A percentile compares a stretch with the other conserved stretches of the same genome.
Conservation (phyloP, 2,329 filamentous ascomycete species). For the Calonectria montana region DNA sequence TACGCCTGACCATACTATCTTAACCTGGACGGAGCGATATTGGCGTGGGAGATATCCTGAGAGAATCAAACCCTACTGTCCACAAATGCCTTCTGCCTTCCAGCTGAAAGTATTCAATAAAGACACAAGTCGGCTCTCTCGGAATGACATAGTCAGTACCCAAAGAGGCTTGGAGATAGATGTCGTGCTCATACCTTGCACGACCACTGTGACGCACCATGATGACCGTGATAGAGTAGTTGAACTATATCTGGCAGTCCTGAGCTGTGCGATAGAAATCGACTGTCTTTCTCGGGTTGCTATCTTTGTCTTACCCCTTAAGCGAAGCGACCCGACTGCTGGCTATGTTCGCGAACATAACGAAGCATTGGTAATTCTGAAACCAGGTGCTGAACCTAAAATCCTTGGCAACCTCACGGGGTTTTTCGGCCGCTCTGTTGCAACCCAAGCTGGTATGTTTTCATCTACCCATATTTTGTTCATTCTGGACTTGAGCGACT, state of each 20-base stretch:
- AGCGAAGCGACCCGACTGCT: background rate
- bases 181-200: background rate
- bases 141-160: background rate
- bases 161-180: background rate
- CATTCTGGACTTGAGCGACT: too few species aligned
- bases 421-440: background rate
- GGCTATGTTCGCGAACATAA: background rate
- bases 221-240: background rate
- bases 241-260: background rate
- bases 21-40: constrained; percentile 37
- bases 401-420: background rate
- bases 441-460: background rate
- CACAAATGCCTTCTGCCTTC: background rate
- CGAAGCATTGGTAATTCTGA: background rate
- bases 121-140: background rate
- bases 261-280: background rate
- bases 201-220: background rate
- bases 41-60: background rate
- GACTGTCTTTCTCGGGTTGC: background rate
- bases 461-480: too few species aligned
- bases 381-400: background rate
- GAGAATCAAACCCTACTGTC: background rate
- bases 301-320: background rate
- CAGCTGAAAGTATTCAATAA: background rate
- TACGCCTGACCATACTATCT: constrained; percentile 48